These are phyloP conservation scores for Globisporangium rhizosaccharum DNA, from an alignment of 352 stramenopile genomes.

Conservation along the genomic window DNA sequence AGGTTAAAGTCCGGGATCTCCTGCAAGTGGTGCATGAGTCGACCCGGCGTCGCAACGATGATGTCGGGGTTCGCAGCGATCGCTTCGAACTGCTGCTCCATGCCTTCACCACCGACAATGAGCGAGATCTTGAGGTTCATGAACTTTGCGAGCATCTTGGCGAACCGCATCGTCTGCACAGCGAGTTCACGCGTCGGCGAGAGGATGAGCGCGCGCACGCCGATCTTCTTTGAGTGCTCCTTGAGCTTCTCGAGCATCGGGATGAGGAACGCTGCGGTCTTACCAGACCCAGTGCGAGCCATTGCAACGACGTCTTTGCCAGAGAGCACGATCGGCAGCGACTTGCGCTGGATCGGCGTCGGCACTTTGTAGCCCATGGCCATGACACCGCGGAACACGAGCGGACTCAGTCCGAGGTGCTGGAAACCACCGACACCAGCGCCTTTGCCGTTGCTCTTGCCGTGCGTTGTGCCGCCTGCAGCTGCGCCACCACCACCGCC, in stretches of 20 bases:
- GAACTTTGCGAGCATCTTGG: slow-evolving; percentile 89
- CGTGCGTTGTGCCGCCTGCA: slow-evolving; percentile 39
- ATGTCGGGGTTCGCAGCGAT: slow-evolving; percentile 93
- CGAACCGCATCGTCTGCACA: slow-evolving; percentile 93
- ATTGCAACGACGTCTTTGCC: slow-evolving; percentile 98
- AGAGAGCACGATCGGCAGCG: slow-evolving; percentile 94
- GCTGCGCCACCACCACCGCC: slow-evolving; percentile 10
- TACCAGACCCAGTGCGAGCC: slow-evolving; percentile 96
- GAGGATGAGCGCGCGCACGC: slow-evolving; percentile 88
- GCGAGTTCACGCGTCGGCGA: slow-evolving; percentile 98
- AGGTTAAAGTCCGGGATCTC: slow-evolving; percentile 94
- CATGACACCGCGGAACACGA: slow-evolving; percentile 85
- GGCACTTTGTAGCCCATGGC: slow-evolving; percentile 96
- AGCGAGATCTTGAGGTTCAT: slow-evolving; percentile 89
- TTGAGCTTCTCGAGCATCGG: slow-evolving; percentile 97
- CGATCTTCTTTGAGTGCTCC: slow-evolving; percentile 87
- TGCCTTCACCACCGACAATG: slow-evolving; percentile 96
- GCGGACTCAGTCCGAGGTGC: slow-evolving; percentile 71
- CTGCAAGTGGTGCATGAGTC: slow-evolving; percentile 92
- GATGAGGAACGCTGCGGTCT: slow-evolving; percentile 98
- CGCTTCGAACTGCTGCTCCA: slow-evolving; percentile 97
- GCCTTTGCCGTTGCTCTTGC: slow-evolving; percentile 79
- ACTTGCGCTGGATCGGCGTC: slow-evolving; percentile 99
- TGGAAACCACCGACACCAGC: slow-evolving; percentile 79
- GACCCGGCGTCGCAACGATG: slow-evolving; percentile 92